phyloP scores from a whole-genome alignment of 108 stramenopile species.

The Skeletonema potamos region DNA sequence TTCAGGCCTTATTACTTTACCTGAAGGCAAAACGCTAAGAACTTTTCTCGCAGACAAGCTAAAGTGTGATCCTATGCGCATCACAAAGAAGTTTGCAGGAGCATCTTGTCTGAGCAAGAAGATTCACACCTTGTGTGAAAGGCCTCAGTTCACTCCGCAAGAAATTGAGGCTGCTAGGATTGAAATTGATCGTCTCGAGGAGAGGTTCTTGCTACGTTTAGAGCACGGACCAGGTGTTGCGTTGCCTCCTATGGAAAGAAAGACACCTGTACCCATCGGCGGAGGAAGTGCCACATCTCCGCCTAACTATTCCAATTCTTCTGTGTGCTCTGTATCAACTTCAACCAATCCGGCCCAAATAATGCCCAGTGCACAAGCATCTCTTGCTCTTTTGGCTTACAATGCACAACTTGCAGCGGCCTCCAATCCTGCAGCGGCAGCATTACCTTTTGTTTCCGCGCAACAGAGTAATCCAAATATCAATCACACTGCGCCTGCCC shows the following conservation, averaged over 20 bases:
- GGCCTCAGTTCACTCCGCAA: conserved; percentile 47
- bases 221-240: conserved; percentile 47
- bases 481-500: not conserved
- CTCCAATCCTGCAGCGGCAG: not conserved
- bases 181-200: conserved; percentile 67
- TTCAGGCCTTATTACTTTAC: conserved; percentile 84
- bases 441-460: not conserved
- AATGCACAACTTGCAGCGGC: conserved; percentile 31
- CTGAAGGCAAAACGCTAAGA: conserved; percentile 90
- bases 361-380: not conserved
- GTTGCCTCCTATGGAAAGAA: conserved; percentile 7
- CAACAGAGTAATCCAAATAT: not conserved
- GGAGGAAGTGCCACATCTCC: not conserved
- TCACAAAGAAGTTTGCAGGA: conserved; percentile 97
- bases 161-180: conserved; percentile 64
- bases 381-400: conserved; percentile 5
- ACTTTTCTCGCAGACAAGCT: conserved; percentile 95
- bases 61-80: conserved; percentile 96
- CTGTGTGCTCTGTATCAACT: not conserved
- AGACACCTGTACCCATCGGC: not conserved
- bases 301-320: not conserved
- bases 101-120: conserved; percentile 89
- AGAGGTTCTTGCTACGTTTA: conserved; percentile 60
- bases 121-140: conserved; percentile 70
- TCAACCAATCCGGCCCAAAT: not conserved